phyloP scores from a whole-genome alignment of 108 stramenopile species.

The Nannochloropsis oceanica region DNA sequence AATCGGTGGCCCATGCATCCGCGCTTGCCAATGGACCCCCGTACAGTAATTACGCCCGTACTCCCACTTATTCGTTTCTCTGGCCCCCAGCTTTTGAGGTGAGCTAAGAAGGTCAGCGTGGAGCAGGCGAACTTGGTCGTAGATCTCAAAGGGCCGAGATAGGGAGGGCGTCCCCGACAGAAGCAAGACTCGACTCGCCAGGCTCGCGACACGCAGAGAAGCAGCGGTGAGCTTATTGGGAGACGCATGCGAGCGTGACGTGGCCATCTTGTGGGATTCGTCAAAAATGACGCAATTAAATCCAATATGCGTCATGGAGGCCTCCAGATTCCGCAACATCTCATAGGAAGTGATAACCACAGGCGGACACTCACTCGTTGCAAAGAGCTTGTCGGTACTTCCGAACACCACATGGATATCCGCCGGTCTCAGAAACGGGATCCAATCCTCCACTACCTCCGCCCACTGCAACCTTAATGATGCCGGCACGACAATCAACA shows the following conservation, averaged over 20 bases:
- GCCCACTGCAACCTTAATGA: constrained; percentile 67
- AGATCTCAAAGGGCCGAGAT: constrained; percentile 76
- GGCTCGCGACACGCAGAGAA: constrained; percentile 57
- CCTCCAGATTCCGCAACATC: constrained; percentile 19
- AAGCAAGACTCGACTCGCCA: constrained; percentile 57
- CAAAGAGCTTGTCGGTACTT: neutral
- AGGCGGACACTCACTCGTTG: constrained; percentile 6
- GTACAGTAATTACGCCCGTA: constrained; percentile 17
- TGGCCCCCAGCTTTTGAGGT: constrained; percentile 1
- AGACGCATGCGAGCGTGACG: constrained; percentile 16
- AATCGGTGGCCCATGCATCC: neutral
- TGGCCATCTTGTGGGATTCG: constrained; percentile 89
- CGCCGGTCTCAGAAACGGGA: constrained; percentile 13
- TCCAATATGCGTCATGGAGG: constrained; percentile 13
- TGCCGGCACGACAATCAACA: constrained; percentile 70
- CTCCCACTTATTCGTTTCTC: neutral
- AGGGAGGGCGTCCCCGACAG: constrained; percentile 92
- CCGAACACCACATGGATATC: constrained; percentile 13
- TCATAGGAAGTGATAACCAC: constrained; percentile 21
- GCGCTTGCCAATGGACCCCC: neutral
- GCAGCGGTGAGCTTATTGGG: neutral
- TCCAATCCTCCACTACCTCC: constrained; percentile 69
- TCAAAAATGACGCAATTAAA: constrained; percentile 78
- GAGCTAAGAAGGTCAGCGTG: constrained; percentile 29
- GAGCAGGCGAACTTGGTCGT: constrained; percentile 74